Conservation (phyloP, 768 basidiomycete genomes). For the Lactifluus hygrophoroides region DNA sequence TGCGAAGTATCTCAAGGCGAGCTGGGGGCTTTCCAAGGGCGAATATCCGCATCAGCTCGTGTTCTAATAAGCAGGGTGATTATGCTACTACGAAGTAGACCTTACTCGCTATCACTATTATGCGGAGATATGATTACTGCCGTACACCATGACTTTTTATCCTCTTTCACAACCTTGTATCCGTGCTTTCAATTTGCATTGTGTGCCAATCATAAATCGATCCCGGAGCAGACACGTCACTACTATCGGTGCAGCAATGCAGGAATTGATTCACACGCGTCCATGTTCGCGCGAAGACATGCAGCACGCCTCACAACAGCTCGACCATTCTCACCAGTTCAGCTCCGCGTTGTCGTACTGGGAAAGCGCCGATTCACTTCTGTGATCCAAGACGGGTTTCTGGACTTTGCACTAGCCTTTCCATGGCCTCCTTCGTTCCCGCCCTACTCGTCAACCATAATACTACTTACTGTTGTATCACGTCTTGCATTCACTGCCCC, state of each 20-base stretch:
- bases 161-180: constrained; percentile 15
- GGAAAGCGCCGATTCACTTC: constrained; percentile 11
- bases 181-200: constrained; percentile 2
- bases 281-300: constrained; percentile 10
- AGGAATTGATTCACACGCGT: constrained; percentile 7
- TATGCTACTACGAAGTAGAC: constrained; percentile 17
- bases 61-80: constrained; percentile 53
- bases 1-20: constrained; percentile 85
- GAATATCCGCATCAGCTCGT: constrained; percentile 93
- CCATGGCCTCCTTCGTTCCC: constrained; percentile 63
- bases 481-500: constrained; percentile 58
- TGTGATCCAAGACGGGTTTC: constrained; percentile 51
- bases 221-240: too few species aligned
- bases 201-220: background rate
- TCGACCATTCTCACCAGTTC: background rate
- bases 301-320: background rate
- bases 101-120: constrained; percentile 14
- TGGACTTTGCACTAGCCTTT: constrained; percentile 69
- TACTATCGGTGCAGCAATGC: too few species aligned
- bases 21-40: constrained; percentile 92
- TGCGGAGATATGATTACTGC: constrained; percentile 20
- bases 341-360: background rate
- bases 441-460: constrained; percentile 66
- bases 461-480: constrained; percentile 52
- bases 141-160: constrained; percentile 15